Percentiles rank a stretch among this genome's conserved stretches.
Conservation (phyloP, 176 grass and related monocot genomes). For the Musa troglodytarum region DNA sequence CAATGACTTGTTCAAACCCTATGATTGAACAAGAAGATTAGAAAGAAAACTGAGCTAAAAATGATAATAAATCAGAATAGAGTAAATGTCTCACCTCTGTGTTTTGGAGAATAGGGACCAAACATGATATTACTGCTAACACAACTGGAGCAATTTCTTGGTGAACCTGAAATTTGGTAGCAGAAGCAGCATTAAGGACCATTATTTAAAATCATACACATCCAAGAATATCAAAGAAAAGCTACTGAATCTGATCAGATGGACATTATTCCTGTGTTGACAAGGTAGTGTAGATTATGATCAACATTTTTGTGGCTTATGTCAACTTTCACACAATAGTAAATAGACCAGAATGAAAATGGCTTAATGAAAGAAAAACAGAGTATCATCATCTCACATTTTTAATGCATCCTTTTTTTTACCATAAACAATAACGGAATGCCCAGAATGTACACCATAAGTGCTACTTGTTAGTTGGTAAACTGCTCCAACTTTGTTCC, state of each 20-base stretch:
- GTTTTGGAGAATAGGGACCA: constrained; percentile 67
- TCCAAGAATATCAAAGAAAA: neutral
- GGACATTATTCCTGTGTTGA: neutral
- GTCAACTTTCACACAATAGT: neutral
- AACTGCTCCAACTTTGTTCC: too few relatives aligned
- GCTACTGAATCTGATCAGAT: neutral
- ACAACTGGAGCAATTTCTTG: constrained; percentile 80
- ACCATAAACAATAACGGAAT: neutral
- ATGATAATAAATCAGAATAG: neutral
- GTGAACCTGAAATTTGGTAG: constrained; percentile 43
- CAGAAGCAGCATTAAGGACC: neutral
- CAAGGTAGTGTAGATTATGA: neutral
- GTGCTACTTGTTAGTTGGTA: too few relatives aligned
- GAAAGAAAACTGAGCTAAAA: constrained; percentile 1
- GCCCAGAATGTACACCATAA: neutral
- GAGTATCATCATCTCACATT: neutral
- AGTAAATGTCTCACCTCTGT: constrained; percentile 42
- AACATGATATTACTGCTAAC: constrained; percentile 55
- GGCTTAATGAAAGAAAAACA: neutral
- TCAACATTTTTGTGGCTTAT: neutral
- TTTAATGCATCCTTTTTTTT: neutral
- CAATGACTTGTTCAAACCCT: constrained; percentile 89
- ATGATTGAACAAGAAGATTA: neutral
- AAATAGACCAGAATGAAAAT: neutral
- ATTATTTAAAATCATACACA: neutral